Evolutionary conservation across 2,329 filamentous ascomycete genomes (phyloP).

Genomic region (Diplodia sapinea): DNA sequence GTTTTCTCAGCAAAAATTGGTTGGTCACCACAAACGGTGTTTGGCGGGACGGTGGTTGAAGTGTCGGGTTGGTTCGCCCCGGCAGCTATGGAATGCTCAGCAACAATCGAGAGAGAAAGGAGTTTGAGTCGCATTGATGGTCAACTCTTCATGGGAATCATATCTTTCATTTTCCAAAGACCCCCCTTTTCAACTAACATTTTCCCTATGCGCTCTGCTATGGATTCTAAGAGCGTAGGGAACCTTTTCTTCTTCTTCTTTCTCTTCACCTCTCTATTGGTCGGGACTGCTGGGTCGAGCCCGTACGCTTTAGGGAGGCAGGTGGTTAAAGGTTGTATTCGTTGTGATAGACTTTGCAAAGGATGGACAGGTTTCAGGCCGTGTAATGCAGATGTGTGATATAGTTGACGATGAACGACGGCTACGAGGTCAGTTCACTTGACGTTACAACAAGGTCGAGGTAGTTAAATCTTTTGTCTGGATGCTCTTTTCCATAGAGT

Average conservation of each 20-base stretch:
- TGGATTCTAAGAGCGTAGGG: neutral
- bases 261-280: neutral
- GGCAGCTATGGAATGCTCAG: neutral
- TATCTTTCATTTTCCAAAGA: neutral
- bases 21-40: slow-evolving; percentile 13
- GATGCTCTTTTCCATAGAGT: too few relatives aligned
- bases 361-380: slow-evolving; percentile 2
- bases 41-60: slow-evolving; percentile 3
- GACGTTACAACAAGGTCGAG: too few relatives aligned
- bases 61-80: neutral
- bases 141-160: neutral
- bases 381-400: slow-evolving; percentile 22
- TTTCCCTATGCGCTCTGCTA: neutral
- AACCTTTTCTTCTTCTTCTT: neutral
- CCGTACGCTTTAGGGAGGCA: neutral
- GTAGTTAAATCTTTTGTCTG: too few relatives aligned
- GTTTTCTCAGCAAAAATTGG: slow-evolving; percentile 12
- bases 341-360: slow-evolving; percentile 16
- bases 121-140: slow-evolving; percentile 3
- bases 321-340: neutral
- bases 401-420: slow-evolving; percentile 14
- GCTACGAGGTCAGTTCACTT: too few relatives aligned
- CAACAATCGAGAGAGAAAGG: neutral
- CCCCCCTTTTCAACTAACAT: neutral
- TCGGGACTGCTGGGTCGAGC: neutral